Base-by-base conservation (phyloP, 257 asterid species). In the Verbena officinalis region DNA sequence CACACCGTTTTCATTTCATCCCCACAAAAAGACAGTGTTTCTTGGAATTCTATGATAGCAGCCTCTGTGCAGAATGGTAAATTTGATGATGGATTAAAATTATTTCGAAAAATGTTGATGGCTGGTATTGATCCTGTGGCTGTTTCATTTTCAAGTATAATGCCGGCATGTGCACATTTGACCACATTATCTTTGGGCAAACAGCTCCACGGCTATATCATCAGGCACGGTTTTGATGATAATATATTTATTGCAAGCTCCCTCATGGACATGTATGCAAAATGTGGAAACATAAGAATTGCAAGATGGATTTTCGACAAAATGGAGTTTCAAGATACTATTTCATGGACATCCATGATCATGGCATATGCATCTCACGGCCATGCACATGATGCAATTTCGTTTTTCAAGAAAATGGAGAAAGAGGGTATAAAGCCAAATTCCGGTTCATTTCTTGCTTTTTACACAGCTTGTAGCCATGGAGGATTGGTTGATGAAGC, bases 321-420 rank as follows among this genome's bases (percentile, higher is more conserved):
- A 57, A 84, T 93, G 90, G 88, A 78, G 69, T 40, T 62, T 57
- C 86, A 68, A 2, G 97, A 90, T 70, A 68, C 88, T 39, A 76
- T 93, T 78, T 82, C 91, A 4, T 90, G 95, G 94, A 93, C 97
- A 52, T 79, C 95, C 73, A 90, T 90, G 91, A 81, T 87, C 51
- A 93, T 90, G 99, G 97, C 92, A 1, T 84, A 83, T 72, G 99
- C 97, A 22, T 65, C 75, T 24, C 88, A 93, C 33, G 95, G 99
- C 23, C 84, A 72, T 71, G 89, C 91, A 14, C 73, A 7, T 15
- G 95, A 87, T 10, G 97, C 99, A 51, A 68, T 84, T 71, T 64
- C 48, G 7, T 77, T 87, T 17, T 93, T 87, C 58, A 66, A 80
- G 62, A 59, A 87, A 63, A 93, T 93, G 97, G 81, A 61, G 66